A percentile compares a stretch with the other conserved stretches of the same genome.
Evolutionary conservation across 2,329 filamentous ascomycete species (phyloP).

Genomic region (Huntiella moniliformis): DNA sequence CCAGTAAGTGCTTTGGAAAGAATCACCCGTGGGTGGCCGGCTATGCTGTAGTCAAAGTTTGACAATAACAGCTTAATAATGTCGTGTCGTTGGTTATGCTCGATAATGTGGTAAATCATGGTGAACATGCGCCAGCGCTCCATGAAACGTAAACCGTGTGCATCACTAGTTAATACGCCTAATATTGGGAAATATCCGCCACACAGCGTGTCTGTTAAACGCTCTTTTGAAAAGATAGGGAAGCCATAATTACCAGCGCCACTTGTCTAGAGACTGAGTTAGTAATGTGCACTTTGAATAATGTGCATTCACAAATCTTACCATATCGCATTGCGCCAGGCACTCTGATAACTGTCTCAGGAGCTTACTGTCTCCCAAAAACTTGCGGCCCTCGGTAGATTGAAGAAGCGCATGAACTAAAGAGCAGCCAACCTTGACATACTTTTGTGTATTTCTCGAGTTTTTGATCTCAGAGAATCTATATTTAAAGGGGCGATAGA

Average conservation of each 20-base stretch:
- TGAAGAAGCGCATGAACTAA: conserved; percentile 74
- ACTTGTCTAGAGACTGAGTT: conserved; percentile 30
- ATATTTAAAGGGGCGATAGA: conserved; percentile 93
- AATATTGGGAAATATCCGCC: conserved; percentile 89
- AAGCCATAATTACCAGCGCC: conserved; percentile 59
- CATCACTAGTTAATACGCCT: conserved; percentile 66
- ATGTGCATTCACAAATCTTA: conserved; percentile 22
- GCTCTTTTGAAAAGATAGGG: conserved; percentile 73
- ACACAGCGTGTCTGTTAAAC: conserved; percentile 71
- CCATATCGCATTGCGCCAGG: conserved; percentile 81
- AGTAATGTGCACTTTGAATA: not conserved
- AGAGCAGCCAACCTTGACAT: conserved; percentile 75
- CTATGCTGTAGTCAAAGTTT: conserved; percentile 79
- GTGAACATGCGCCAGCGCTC: conserved; percentile 97
- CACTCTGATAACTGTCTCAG: conserved; percentile 90
- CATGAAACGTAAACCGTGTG: conserved; percentile 69
- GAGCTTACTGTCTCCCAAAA: conserved; percentile 80
- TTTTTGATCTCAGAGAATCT: conserved; percentile 81
- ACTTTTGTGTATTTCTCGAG: conserved; percentile 84
- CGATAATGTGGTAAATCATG: conserved; percentile 98
- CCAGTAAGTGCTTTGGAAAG: conserved; percentile 86
- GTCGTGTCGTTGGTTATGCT: conserved; percentile 77
- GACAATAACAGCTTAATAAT: conserved; percentile 73
- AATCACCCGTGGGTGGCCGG: conserved; percentile 78
- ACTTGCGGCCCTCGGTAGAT: conserved; percentile 65